A percentile compares a stretch with the other conserved stretches of the same genome.
phyloP scores from a whole-genome alignment of 2,329 filamentous ascomycete genomes.

The Hypoxylon sp. region DNA sequence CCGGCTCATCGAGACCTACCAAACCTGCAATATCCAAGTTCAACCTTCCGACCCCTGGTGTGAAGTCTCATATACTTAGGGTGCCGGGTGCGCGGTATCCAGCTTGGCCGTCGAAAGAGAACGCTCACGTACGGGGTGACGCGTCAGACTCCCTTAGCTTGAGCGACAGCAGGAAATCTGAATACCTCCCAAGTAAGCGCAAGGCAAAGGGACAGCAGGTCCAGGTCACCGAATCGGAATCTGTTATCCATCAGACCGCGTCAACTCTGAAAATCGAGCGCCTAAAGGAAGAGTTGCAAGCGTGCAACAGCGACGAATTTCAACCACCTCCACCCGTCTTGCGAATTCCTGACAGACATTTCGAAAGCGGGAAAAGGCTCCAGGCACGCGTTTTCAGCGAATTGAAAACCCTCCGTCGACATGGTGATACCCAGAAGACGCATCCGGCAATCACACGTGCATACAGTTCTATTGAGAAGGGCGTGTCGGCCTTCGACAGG shows the following conservation, averaged over 20 bases:
- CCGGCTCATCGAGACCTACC: constrained; percentile 62
- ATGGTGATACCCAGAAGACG: constrained; percentile 34
- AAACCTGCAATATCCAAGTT: constrained; percentile 50
- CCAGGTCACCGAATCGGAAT: constrained; percentile 57
- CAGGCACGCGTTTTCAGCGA: constrained; percentile 63
- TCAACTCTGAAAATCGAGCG: constrained; percentile 57
- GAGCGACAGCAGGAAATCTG: neutral
- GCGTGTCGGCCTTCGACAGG: constrained; percentile 83
- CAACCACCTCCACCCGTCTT: constrained; percentile 62
- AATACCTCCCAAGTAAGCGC: constrained; percentile 46
- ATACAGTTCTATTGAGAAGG: constrained; percentile 69
- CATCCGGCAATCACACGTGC: constrained; percentile 73
- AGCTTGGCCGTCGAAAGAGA: constrained; percentile 77
- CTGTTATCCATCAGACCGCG: constrained; percentile 54
- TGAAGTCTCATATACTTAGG: constrained; percentile 63
- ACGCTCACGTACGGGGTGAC: constrained; percentile 71
- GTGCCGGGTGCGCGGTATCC: constrained; percentile 75
- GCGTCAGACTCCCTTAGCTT: constrained; percentile 2
- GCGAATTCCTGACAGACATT: constrained; percentile 66
- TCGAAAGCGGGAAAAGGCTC: constrained; percentile 69
- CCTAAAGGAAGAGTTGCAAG: constrained; percentile 52
- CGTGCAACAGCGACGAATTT: constrained; percentile 56
- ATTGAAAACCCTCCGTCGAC: constrained; percentile 54
- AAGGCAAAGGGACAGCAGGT: constrained; percentile 66
- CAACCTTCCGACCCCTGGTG: constrained; percentile 59